Base-by-base conservation (phyloP, 2,329 filamentous ascomycete genomes). In the Fusarium sp. region DNA sequence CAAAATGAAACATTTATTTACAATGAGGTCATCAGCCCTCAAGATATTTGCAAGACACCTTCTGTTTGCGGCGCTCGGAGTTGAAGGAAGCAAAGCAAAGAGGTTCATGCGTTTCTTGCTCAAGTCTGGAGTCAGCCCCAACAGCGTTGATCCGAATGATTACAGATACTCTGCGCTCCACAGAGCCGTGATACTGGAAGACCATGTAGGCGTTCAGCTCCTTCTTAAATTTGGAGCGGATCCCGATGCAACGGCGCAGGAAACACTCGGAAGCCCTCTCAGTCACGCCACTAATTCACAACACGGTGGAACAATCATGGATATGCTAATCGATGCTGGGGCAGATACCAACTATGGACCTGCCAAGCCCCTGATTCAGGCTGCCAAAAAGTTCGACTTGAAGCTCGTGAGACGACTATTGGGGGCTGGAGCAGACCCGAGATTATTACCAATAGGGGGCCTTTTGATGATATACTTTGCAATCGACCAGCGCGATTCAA, bases 331-430 rank as follows among this genome's bases (percentile, higher is more conserved):
- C 1, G 11, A 53, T 0, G 10, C 6, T 7, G 31, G 45, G 6
- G 45, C 38, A 45, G 7, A 59, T 6, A 12, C 42, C 0, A 24
- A 59, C 6, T 3, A 1, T 5, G 28, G 16, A 0, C 5, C 0
- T 5, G 2, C 0, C 3, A 20, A 30, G 6, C 45, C 20, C 5
- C 8, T 60, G 4, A 1, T 18, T 0, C 7, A 4, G 0, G 45
- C 57, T 22, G 6, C 14, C 9, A 1, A 0, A n/a, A 57, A 55
- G 1, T 73, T 76, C 4, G 73, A 82, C 55, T 44, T 36, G 3
- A 58, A 61, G 2, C 72, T 80, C 12, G 74, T 81, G 16, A 63
- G 71, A 39, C 41, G 65, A 4, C 66, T 84, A 15, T 71, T 84
- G 5, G 65, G 65, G 16, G 76, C 73, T 6, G 78, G 79, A 1